These are phyloP conservation scores for Ganoderma boninense DNA, from an alignment of 1,284 basidiomycete genomes.

Conservation along the genomic window DNA sequence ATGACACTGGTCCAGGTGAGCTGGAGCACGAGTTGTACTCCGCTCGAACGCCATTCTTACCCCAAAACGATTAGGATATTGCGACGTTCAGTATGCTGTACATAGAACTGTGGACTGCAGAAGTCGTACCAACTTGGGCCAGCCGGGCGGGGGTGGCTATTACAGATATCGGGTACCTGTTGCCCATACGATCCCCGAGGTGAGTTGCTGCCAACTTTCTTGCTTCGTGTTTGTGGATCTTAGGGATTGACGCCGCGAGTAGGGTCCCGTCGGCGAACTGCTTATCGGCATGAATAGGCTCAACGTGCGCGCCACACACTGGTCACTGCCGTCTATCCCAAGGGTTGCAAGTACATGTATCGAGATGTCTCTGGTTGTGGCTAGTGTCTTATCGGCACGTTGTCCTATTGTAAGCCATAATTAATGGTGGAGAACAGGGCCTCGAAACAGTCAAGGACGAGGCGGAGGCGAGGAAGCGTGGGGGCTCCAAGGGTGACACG, in stretches of 20 bases:
- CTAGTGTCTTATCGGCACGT: slow-evolving; percentile 45
- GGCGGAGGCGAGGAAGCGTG: slow-evolving; percentile 61
- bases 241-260: slow-evolving; percentile 15
- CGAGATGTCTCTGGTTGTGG: slow-evolving; percentile 67
- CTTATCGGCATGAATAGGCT: slow-evolving; percentile 71
- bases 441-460: slow-evolving; percentile 60
- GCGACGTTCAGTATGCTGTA: slow-evolving; percentile 71
- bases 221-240: slow-evolving; percentile 16
- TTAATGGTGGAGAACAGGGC: slow-evolving; percentile 45
- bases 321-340: slow-evolving; percentile 78
- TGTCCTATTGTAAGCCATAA: slow-evolving; percentile 5
- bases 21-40: slow-evolving; percentile 46
- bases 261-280: slow-evolving; percentile 80
- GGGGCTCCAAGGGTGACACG: slow-evolving; percentile 65
- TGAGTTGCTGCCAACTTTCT: slow-evolving; percentile 37
- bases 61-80: slow-evolving; percentile 48
- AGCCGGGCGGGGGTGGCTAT: slow-evolving; percentile 58
- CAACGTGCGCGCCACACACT: slow-evolving; percentile 80
- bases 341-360: slow-evolving; percentile 78
- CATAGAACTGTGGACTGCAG: slow-evolving; percentile 78
- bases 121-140: slow-evolving; percentile 68
- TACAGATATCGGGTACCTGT: slow-evolving; percentile 83
- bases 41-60: too few relatives aligned
- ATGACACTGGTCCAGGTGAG: slow-evolving; percentile 59
- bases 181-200: slow-evolving; percentile 81